Conservation (phyloP, 306 rosid genomes). For the Quillaja saponaria region DNA sequence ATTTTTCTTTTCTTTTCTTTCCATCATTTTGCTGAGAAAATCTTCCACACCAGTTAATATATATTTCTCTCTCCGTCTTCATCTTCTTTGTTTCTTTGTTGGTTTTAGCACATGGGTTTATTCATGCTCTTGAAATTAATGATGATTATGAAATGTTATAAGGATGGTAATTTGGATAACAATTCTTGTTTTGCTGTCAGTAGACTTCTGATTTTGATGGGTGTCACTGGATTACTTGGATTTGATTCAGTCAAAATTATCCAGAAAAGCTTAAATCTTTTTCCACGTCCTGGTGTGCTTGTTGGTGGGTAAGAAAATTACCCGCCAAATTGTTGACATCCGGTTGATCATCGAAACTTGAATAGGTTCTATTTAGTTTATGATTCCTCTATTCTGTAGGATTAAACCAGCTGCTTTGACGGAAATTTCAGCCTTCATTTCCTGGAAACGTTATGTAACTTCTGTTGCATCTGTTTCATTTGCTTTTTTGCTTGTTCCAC, state of each 20-base stretch:
- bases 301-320: conserved; percentile 10
- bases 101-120: not conserved
- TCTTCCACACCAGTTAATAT: not conserved
- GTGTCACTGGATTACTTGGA: conserved; percentile 6
- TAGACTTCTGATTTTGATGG: not conserved
- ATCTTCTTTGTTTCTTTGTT: not conserved
- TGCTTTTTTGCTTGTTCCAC: conserved; percentile 24
- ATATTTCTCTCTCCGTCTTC: not conserved
- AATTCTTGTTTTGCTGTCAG: not conserved
- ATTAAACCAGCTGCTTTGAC: conserved; percentile 1
- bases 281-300: not conserved
- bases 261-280: not conserved
- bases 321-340: not conserved
- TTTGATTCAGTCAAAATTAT: not conserved
- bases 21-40: not conserved
- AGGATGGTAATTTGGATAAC: not conserved
- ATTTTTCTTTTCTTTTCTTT: not conserved
- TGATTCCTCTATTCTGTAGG: conserved; percentile 15
- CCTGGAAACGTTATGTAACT: not conserved
- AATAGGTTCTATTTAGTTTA: not conserved
- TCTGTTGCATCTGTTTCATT: conserved; percentile 1
- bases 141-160: not conserved
- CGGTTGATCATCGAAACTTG: not conserved
- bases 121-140: not conserved
- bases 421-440: conserved; percentile 10